phyloP scores from a whole-genome alignment of 306 rosid genomes.

The Carpinus fangiana region DNA sequence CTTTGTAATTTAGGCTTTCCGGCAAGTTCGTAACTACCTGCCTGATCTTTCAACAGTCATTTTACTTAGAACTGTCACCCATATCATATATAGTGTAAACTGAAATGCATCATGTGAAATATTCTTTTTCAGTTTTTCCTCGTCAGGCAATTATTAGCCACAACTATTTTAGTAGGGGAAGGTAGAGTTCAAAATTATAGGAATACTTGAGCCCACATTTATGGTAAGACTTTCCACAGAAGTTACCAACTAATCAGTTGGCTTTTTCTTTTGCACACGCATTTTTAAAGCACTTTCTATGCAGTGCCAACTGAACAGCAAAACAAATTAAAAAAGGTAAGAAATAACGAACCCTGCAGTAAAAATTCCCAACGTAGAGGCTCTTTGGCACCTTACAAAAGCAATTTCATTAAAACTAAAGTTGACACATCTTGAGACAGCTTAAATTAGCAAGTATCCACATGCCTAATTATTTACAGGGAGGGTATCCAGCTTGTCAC shows the following conservation, averaged over 20 bases:
- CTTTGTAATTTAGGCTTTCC: neutral
- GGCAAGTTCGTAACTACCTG: neutral
- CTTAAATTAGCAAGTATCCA: neutral
- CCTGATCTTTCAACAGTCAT: neutral
- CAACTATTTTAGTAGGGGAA: neutral
- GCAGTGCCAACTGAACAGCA: neutral
- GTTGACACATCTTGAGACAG: neutral
- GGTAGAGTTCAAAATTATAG: neutral
- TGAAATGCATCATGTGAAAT: neutral
- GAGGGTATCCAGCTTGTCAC: slow-evolving; percentile 8
- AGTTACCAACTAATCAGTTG: slow-evolving; percentile 4
- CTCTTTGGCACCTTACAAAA: neutral
- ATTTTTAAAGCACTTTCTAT: neutral
- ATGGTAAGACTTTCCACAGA: neutral
- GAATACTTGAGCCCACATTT: neutral
- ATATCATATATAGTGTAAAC: neutral
- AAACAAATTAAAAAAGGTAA: neutral
- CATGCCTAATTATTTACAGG: neutral
- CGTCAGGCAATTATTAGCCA: neutral
- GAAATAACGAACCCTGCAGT: neutral
- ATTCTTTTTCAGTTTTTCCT: neutral
- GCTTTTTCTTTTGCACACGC: slow-evolving; percentile 16
- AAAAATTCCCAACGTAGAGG: slow-evolving; percentile 13
- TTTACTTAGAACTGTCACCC: neutral
- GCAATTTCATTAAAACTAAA: neutral